Conservation (phyloP, 441 rosid species). For the Jatropha podagrica region DNA sequence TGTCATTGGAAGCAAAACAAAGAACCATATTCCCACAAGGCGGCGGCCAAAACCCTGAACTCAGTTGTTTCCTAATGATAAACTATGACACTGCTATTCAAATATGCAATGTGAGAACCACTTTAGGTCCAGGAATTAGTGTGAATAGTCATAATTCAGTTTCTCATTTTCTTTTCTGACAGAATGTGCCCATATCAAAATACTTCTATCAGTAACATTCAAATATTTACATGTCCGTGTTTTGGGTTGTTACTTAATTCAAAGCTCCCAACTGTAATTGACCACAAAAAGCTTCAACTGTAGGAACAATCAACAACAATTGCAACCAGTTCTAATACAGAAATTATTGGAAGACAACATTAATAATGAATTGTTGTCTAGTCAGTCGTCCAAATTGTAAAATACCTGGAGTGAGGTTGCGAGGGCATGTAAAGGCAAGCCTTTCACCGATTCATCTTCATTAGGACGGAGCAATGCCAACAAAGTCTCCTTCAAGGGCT, state of each 20-base stretch:
- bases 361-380: background rate
- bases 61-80: background rate
- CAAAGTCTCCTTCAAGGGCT: conserved; percentile 88
- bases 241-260: background rate
- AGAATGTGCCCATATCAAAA: background rate
- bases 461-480: conserved; percentile 66
- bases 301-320: background rate
- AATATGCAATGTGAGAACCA: background rate
- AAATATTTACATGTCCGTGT: background rate
- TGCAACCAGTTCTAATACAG: background rate
- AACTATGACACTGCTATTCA: background rate
- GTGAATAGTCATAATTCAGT: background rate
- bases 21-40: background rate
- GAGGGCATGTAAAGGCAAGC: conserved; percentile 69
- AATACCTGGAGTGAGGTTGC: conserved; percentile 87
- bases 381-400: background rate
- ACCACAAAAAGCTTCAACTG: background rate
- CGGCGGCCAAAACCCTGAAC: conserved; percentile 1
- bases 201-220: background rate
- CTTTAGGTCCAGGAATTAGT: background rate
- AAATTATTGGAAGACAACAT: background rate
- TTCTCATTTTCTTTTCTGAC: background rate
- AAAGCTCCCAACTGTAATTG: background rate
- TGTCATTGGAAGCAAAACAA: background rate
- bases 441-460: conserved; percentile 51